These are phyloP conservation scores for Trifolium pratense DNA, from an alignment of 306 rosid species.

Conservation along the genomic window DNA sequence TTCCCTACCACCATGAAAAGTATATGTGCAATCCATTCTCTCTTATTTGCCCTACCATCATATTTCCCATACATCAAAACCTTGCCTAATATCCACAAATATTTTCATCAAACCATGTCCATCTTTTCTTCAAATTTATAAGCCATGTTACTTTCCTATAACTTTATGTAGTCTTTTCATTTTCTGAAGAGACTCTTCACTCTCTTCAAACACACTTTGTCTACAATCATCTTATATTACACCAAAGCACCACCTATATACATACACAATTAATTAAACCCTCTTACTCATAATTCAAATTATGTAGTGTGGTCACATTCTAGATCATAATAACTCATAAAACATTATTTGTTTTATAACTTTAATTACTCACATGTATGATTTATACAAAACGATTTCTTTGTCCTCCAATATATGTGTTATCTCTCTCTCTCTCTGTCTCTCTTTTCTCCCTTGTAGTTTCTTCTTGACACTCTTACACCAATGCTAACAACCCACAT, in stretches of 20 bases:
- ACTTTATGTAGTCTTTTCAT: slow-evolving; percentile 41
- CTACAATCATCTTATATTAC: slow-evolving; percentile 43
- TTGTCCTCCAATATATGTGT: slow-evolving; percentile 38
- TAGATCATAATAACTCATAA: slow-evolving; percentile 20
- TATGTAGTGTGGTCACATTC: slow-evolving; percentile 35
- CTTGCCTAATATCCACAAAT: slow-evolving; percentile 54
- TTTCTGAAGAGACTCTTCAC: slow-evolving; percentile 30
- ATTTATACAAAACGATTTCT: slow-evolving; percentile 22
- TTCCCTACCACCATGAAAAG: background rate
- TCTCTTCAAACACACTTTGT: slow-evolving; percentile 33
- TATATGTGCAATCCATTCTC: slow-evolving; percentile 8
- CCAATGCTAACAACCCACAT: slow-evolving; percentile 57
- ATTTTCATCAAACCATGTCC: slow-evolving; percentile 53
- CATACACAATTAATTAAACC: background rate
- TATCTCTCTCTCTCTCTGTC: slow-evolving; percentile 32
- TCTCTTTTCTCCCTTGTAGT: slow-evolving; percentile 3
- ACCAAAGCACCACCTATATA: slow-evolving; percentile 19
- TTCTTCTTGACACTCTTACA: slow-evolving; percentile 1
- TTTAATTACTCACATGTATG: slow-evolving; percentile 6
- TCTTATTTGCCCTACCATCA: slow-evolving; percentile 4
- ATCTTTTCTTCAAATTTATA: slow-evolving; percentile 62
- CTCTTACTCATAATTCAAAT: slow-evolving; percentile 20
- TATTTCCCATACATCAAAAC: background rate
- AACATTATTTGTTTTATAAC: slow-evolving; percentile 13
- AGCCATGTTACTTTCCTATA: slow-evolving; percentile 39